Evolutionary conservation across 495 filamentous ascomycete genomes (phyloP), one percentile per base, ranked within the genome.

Genomic region (Aspergillus egyptiacus): DNA sequence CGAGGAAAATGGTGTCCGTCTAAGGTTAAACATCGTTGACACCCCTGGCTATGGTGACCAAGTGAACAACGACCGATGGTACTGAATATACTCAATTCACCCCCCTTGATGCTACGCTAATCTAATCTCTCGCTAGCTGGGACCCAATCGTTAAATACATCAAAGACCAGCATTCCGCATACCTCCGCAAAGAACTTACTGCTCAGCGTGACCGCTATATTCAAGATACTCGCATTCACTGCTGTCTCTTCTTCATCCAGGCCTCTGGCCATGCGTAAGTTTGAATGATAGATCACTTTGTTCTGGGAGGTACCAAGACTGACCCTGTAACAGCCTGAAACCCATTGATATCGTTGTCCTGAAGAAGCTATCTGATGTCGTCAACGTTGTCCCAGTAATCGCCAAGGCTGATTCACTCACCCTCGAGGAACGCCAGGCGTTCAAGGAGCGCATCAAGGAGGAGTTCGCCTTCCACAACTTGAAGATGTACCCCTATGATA

Each of bases 141-240:
- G 85, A 89, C 60, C 85, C 94, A 41, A 99, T 99, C 65, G 91
- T 99, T 74, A 97, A 97, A 75, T 99, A 99, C 73, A 99, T 99
- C 79, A 99, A 99, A 78, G 94, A 99, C 72, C 93, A 99, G 75
- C 94, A 99, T 77, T 94, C 88, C n/a, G 90, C 94, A 59, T 99
- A 96, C 73, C 87, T 99, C 40, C 86, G 94, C 68, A 99, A 99
- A 77, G 93, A 99, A 65, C 89, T 99, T 57, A 97, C 93, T n/a
- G 93, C 93, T 56, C 94, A 99, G 77, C 87, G 93, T 69, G 93
- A 99, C 69, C 87, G 93, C 56, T 97, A 99, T 66, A 96, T 99
- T 57, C 91, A 95, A 73, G 93, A 99, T 70, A 97, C 93, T 56
- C 86, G 93, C 51, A 95, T 99, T 58, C 93, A 99, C 78, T 97